Conservation (phyloP, 345 rosid genomes). For the Eutrema heterophyllum region DNA sequence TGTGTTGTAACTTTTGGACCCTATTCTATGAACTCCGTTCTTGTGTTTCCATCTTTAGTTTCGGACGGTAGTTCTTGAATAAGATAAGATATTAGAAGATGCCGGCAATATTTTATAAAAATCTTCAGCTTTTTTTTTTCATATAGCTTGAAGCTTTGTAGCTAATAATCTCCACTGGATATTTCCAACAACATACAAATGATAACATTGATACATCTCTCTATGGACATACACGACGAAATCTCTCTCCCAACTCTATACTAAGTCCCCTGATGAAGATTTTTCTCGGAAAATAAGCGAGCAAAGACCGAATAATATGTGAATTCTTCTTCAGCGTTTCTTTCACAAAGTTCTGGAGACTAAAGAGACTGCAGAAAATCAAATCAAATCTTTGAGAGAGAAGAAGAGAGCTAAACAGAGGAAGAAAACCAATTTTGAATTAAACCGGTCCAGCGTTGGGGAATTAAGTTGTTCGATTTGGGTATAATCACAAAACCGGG, state of each 20-base stretch:
- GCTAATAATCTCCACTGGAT: not conserved
- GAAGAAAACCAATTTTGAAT: not conserved
- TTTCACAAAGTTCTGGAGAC: not conserved
- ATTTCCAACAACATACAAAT: not conserved
- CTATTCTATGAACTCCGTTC: not conserved
- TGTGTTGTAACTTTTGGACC: constrained; percentile 18
- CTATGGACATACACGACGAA: not conserved
- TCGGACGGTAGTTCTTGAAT: constrained; percentile 11
- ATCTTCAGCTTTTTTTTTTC: not conserved
- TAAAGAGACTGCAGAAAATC: not conserved
- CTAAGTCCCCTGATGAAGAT: not conserved
- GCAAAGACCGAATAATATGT: not conserved
- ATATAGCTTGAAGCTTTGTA: constrained; percentile 7
- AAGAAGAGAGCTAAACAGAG: not conserved
- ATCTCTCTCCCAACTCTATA: not conserved
- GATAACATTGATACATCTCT: not conserved
- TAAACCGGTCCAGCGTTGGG: not conserved
- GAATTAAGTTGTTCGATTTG: not conserved
- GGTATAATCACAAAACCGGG: not conserved
- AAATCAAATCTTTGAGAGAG: not conserved
- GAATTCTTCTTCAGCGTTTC: not conserved
- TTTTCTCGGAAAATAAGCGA: not conserved
- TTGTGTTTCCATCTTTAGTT: constrained; percentile 13
- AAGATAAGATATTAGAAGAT: constrained; percentile 8
- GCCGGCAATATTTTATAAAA: not conserved